A percentile compares a stretch with the other conserved stretches of the same genome.
Conservation (phyloP, 139 green algal genomes). For the Closterium sp. region DNA sequence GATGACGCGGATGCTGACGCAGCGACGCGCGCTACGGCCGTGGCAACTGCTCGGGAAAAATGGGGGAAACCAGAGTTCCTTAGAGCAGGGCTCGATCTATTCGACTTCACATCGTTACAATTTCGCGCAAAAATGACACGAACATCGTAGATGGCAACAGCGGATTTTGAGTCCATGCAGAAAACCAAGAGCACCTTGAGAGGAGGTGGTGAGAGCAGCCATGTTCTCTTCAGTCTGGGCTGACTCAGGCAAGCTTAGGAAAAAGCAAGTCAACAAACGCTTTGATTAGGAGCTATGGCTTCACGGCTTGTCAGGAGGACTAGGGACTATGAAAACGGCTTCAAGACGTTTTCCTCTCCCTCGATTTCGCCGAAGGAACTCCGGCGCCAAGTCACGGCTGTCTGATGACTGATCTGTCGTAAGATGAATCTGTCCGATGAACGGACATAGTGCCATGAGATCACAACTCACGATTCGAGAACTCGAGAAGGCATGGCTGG, state of each 20-base stretch:
- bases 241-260: neutral
- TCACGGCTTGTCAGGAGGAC: neutral
- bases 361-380: too few species aligned
- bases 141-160: too few species aligned
- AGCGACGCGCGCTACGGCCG: neutral
- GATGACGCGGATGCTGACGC: neutral
- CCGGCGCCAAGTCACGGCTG: too few species aligned
- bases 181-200: neutral
- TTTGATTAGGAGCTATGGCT: neutral
- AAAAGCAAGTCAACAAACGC: neutral
- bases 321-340: neutral
- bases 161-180: neutral
- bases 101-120: neutral
- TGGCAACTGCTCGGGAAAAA: neutral
- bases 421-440: too few species aligned
- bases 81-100: neutral
- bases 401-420: too few species aligned
- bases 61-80: neutral
- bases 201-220: neutral
- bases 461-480: too few species aligned
- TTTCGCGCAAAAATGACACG: too few species aligned
- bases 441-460: too few species aligned
- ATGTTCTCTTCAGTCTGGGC: neutral
- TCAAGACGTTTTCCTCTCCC: too few species aligned
- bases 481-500: too few species aligned